Evolutionary conservation across 768 basidiomycete genomes (phyloP), one percentile per base, ranked within the genome.

Genomic region (Coprinellus aureogranulatus): DNA sequence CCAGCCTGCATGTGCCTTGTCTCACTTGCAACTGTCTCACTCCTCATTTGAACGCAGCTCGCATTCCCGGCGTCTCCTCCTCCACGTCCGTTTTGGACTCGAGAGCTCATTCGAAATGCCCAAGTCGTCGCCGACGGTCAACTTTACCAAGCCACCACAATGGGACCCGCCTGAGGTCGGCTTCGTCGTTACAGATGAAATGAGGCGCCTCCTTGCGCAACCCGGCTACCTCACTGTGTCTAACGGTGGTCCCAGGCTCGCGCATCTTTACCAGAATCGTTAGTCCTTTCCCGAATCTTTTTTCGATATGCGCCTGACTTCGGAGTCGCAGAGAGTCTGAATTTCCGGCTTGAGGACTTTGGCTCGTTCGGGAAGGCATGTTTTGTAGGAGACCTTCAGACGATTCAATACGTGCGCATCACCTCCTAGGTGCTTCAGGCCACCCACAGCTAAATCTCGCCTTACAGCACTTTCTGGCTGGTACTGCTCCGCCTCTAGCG

Each of bases 401-500:
- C 14, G 4, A 67, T 70, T 12, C 59, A 59, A 42, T 26, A 59
- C 60, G 75, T 69, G 53, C 41, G 63, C 44, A 52, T 8, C 5
- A 23, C 25, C n/a, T 53, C 28, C 34, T 46, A n/a, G 20, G 23
- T 6, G 41, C 23, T 23, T n/a, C 26, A 3, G 18, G 10, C 54
- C n/a, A 53, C 5, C 20, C 28, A 18, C 14, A 58, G n/a, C 41
- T 2, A 26, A 27, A 34, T 18, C 18, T 14, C 58, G 34, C 1
- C 22, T 73, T 73, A 53, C 58, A 14, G 62, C 76, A 1, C 67
- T 68, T 48, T 41, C 50, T 1, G 6, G 34, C 34, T 6, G 72
- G 74, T 0, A 59, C 55, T 0, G 75, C 74, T 0, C 79, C 80
- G 1, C 71, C 75, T 47, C 63, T 81, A 0, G 56, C 47, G 20